Evolutionary conservation across 805 yeast species (phyloP), one percentile per base, ranked within the genome.

Genomic region (Metschnikowia hibisci): DNA sequence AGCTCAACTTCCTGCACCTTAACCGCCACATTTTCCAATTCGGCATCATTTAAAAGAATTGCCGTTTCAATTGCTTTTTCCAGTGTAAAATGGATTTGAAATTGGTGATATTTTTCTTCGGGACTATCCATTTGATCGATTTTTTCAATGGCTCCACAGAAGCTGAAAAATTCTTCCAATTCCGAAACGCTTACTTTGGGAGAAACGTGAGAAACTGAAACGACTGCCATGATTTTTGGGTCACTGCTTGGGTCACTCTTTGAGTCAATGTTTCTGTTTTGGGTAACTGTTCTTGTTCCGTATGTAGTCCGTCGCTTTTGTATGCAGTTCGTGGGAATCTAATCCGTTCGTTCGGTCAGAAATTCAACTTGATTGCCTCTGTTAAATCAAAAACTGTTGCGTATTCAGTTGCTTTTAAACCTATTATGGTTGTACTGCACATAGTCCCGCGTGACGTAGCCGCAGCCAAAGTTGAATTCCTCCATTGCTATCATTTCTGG

Each of bases 51-150:
- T 42, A 85, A 67, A 41, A 85, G 67, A 11, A 82, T 60, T 0
- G 95, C 93, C 10, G 91, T 84, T 27, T 78, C 71, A 33, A 82
- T 74, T 2, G 93, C 95, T 46, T 76, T 72, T 5, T 76, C 63
- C 48, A 71, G 71, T 41, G 69, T 77, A 61, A 85, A 85, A 34
- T 57, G 67, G 28, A 85, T 78, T 44, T 67, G 67, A 44, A 72
- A 78, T 9, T 69, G 50, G 45, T 67, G 65, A 34, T 63, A 56
- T n/a, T 63, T 57, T 10, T 48, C 58, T n/a, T 53, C 51, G 31
- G 45, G 45, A 15, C 58, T 59, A 45, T 56, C 64, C 26, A 66
- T 54, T 20, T 61, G 58, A 31, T 59, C 57, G 52, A 72, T 60
- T 4, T 63, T 47, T 43, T 65, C 60, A 43, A 76, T 64, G 42